phyloP scores from a whole-genome alignment of 2,329 filamentous ascomycete species.

The Monilinia fructigena region DNA sequence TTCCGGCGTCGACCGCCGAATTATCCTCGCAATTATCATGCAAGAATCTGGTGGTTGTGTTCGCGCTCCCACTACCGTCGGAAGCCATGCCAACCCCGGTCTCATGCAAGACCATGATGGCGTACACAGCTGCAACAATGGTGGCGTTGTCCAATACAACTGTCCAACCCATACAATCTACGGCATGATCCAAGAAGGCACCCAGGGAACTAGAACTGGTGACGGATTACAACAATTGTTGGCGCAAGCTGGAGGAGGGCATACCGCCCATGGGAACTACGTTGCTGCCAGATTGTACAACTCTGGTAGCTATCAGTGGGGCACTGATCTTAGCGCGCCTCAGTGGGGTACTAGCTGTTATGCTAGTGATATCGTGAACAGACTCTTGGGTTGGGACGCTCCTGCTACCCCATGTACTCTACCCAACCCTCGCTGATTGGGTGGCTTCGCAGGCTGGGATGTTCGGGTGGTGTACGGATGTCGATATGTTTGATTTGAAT shows the following conservation, averaged over 20 bases:
- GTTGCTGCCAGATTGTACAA: constrained; percentile 45
- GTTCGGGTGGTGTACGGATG: not conserved
- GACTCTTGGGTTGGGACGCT: constrained; percentile 25
- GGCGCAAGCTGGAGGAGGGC: constrained; percentile 27
- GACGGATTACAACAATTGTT: constrained; percentile 15
- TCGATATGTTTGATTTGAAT: not conserved
- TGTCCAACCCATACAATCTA: constrained; percentile 17
- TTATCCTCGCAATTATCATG: constrained; percentile 42
- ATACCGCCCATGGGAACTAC: constrained; percentile 36
- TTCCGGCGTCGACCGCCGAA: constrained; percentile 26
- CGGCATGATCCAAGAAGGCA: constrained; percentile 38
- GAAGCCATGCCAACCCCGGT: constrained; percentile 28
- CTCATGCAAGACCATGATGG: constrained; percentile 37
- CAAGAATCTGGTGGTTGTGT: constrained; percentile 40
- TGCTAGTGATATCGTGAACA: constrained; percentile 34
- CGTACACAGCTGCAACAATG: constrained; percentile 25
- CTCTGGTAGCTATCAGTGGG: constrained; percentile 41
- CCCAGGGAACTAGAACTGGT: constrained; percentile 30
- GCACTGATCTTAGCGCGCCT: constrained; percentile 39
- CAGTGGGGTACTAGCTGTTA: constrained; percentile 32
- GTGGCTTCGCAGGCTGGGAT: not conserved
- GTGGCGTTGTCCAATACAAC: constrained; percentile 17
- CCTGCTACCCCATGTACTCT: not conserved
- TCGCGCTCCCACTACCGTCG: constrained; percentile 23
- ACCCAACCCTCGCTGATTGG: not conserved